Percentiles rank a stretch among this genome's conserved stretches.
phyloP scores from a whole-genome alignment of 768 basidiomycete genomes.

The Kwoniella pini region DNA sequence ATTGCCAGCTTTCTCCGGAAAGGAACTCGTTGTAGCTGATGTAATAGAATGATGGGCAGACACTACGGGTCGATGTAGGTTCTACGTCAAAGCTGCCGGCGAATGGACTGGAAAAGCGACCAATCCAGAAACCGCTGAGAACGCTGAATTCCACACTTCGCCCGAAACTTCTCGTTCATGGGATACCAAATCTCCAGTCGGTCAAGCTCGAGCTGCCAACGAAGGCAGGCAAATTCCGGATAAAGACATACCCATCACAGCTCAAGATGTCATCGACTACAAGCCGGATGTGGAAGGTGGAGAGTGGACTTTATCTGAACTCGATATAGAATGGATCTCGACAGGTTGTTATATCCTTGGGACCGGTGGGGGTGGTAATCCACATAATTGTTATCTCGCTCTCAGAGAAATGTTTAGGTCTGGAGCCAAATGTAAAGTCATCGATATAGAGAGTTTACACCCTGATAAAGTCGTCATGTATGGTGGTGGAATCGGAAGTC shows the following conservation, averaged over 20 bases:
- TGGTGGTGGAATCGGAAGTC: slow-evolving; percentile 53
- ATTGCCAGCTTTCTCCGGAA: no score
- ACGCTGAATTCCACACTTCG: background rate
- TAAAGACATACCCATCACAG: slow-evolving; percentile 8
- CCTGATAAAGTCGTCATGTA: slow-evolving; percentile 57
- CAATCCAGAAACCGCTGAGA: background rate
- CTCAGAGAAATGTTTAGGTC: slow-evolving; percentile 60
- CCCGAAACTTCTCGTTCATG: background rate
- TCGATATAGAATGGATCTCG: slow-evolving; percentile 63
- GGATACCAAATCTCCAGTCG: background rate
- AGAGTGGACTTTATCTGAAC: slow-evolving; percentile 60
- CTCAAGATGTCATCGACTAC: slow-evolving; percentile 55
- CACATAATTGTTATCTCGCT: slow-evolving; percentile 61
- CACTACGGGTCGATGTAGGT: slow-evolving; percentile 50
- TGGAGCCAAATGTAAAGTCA: slow-evolving; percentile 59
- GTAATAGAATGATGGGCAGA: no score
- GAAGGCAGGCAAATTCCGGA: background rate
- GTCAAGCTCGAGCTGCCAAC: slow-evolving; percentile 1
- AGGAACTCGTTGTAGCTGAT: no score
- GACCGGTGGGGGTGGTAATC: slow-evolving; percentile 66
- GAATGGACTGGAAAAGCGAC: slow-evolving; percentile 51
- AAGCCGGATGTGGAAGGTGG: slow-evolving; percentile 53
- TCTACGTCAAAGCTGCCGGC: slow-evolving; percentile 67
- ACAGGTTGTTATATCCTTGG: slow-evolving; percentile 68
- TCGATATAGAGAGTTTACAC: slow-evolving; percentile 55